Evolutionary conservation across 305 asterid genomes (phyloP).

Genomic region (Stenogyne calaminthoides): DNA sequence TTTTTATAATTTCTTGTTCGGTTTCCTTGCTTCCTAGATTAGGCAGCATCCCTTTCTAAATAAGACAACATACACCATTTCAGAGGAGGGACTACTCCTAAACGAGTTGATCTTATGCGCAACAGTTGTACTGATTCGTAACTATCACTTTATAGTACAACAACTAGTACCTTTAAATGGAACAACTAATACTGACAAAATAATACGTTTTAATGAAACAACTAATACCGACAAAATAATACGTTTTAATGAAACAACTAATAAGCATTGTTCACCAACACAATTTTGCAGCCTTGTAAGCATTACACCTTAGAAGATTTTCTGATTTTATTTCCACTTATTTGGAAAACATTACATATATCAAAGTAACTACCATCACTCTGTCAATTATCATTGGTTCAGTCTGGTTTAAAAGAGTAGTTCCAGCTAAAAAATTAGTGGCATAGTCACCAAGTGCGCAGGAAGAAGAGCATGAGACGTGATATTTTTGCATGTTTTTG

Average conservation of each 20-base stretch:
- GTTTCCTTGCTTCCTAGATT: neutral
- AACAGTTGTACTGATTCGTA: neutral
- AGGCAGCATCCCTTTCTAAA: neutral
- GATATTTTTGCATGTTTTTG: neutral
- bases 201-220: too few species aligned
- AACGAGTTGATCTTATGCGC: neutral
- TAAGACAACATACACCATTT: neutral
- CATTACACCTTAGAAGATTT: neutral
- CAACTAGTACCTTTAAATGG: too few species aligned
- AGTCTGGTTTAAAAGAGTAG: neutral
- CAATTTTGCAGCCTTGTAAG: neutral
- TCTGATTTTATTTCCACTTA: neutral
- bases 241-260: too few species aligned
- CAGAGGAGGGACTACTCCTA: neutral
- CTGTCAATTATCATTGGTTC: neutral
- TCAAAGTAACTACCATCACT: neutral
- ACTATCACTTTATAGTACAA: too few species aligned
- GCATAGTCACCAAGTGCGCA: neutral
- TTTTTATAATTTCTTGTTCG: neutral
- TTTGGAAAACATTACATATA: neutral
- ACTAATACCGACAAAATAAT: too few species aligned
- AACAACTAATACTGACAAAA: too few species aligned
- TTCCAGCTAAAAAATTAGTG: neutral
- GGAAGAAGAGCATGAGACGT: neutral
- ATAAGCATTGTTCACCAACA: neutral